Conservation (phyloP, 306 rosid genomes). For the Quercus aquifolioides region DNA sequence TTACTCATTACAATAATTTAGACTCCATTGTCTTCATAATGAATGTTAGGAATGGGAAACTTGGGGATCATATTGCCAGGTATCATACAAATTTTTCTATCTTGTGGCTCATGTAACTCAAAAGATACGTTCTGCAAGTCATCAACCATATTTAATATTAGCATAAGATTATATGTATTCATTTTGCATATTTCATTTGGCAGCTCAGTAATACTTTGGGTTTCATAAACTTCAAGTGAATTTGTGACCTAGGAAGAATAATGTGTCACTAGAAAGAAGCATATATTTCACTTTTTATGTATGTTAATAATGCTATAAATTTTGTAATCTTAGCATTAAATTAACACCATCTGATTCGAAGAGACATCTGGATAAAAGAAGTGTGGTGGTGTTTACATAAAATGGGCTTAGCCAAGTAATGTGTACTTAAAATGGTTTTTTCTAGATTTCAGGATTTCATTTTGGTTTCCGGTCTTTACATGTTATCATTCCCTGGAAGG, state of each 20-base stretch:
- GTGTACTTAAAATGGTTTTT: background rate
- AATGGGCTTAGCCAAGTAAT: background rate
- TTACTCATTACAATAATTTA: background rate
- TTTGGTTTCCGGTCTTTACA: background rate
- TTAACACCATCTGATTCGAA: background rate
- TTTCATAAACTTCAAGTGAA: no score
- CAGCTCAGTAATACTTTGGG: no score
- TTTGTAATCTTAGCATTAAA: background rate
- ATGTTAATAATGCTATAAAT: background rate
- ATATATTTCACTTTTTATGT: background rate
- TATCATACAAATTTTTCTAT: background rate
- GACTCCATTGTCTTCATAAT: background rate
- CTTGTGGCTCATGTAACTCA: background rate
- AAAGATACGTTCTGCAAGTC: background rate
- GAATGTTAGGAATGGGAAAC: background rate
- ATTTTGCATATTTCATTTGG: no score
- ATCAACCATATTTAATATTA: background rate
- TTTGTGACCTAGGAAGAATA: no score
- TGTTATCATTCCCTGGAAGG: background rate
- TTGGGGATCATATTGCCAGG: background rate
- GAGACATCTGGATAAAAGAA: background rate
- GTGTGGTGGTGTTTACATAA: background rate
- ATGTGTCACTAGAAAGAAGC: background rate
- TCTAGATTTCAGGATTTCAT: background rate
- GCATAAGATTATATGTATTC: background rate